Percentiles rank a stretch among this genome's conserved stretches.
Conservation (phyloP, 495 filamentous ascomycete genomes). For the Acidomyces sp. region DNA sequence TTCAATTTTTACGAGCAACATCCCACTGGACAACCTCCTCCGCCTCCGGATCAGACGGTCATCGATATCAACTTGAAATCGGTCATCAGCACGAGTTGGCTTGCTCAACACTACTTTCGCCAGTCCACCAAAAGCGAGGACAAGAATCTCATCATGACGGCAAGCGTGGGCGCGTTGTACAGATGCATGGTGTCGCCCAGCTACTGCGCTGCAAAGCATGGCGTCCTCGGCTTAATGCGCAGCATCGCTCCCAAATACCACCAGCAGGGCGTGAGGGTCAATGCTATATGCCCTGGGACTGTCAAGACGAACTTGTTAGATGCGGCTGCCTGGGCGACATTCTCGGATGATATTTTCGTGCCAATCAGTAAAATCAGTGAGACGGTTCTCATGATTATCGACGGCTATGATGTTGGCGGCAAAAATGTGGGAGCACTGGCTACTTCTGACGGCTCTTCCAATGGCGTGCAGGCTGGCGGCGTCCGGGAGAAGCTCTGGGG, state of each 20-base stretch:
- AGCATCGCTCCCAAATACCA: slow-evolving; percentile 20
- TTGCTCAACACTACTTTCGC: slow-evolving; percentile 26
- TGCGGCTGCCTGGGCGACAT: slow-evolving; percentile 21
- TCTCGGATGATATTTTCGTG: slow-evolving; percentile 21
- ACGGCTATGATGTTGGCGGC: slow-evolving; percentile 19
- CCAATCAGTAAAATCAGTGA: slow-evolving; percentile 22
- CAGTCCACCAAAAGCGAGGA: slow-evolving; percentile 15
- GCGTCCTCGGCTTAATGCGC: slow-evolving; percentile 23
- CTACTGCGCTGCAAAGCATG: slow-evolving; percentile 25
- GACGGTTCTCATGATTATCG: slow-evolving; percentile 22
- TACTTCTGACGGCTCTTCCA: neutral
- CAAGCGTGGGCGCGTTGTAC: slow-evolving; percentile 25
- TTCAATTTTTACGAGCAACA: slow-evolving; percentile 24
- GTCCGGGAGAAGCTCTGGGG: slow-evolving; percentile 21
- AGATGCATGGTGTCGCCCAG: slow-evolving; percentile 20
- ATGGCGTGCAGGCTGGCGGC: too few relatives aligned
- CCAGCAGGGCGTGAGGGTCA: slow-evolving; percentile 14
- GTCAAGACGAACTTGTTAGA: slow-evolving; percentile 25
- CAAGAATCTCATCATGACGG: slow-evolving; percentile 24
- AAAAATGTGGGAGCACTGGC: slow-evolving; percentile 1
- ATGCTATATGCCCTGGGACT: slow-evolving; percentile 24
- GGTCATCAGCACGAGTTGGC: slow-evolving; percentile 25
- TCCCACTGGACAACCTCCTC: slow-evolving; percentile 18
- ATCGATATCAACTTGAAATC: slow-evolving; percentile 27
- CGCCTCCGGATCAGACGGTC: slow-evolving; percentile 20